Evolutionary conservation across 2,329 filamentous ascomycete species (phyloP), one percentile per base, ranked within the genome.

Genomic region (Calycina herbarum): DNA sequence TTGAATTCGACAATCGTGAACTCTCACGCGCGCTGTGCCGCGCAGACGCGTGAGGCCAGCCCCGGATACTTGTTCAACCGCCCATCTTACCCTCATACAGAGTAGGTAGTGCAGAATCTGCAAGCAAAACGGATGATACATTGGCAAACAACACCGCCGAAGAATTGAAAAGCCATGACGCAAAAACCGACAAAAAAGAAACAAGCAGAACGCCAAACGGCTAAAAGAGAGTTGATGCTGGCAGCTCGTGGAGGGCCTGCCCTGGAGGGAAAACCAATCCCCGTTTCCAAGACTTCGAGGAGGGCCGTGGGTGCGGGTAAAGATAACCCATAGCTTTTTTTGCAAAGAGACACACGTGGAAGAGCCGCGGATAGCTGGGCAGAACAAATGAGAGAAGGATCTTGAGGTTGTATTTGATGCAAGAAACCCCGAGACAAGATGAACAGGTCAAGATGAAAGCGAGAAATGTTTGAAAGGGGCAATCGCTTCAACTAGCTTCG

Each of bases 11-110:
- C 20, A 24, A 54, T 54, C 48, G 48, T 54, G 48, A 54, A 54
- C 48, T 54, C 48, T 54, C 48, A 54, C 35, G 58, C 58, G 58
- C 58, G 33, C 58, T 59, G 58, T 59, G 58, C 58, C 58, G 59
- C 59, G 20, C 17, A 51, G 24, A 45, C 48, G 61, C 61, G 29
- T 38, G n/a, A n/a, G 58, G 38, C 20, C n/a, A 35, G 33, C 35
- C 48, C n/a, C n/a, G 15, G 29, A 57, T 35, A 57, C 56, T 31
- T 20, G 24, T 27, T 42, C n/a, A 60, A 48, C 17, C 35, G 35
- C 20, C 27, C 20, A 45, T 60, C 35, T 60, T 60, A 60, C 58
- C 20, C 58, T 29, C n/a, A 33, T 40, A 29, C 5, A 3, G 10
- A 45, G 58, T 29, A 60, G 27, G 35, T 60, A 38, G n/a, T 40